Evolutionary conservation across 345 rosid species (phyloP), one percentile per base, ranked within the genome.

Genomic region (Lepidium aucheri): DNA sequence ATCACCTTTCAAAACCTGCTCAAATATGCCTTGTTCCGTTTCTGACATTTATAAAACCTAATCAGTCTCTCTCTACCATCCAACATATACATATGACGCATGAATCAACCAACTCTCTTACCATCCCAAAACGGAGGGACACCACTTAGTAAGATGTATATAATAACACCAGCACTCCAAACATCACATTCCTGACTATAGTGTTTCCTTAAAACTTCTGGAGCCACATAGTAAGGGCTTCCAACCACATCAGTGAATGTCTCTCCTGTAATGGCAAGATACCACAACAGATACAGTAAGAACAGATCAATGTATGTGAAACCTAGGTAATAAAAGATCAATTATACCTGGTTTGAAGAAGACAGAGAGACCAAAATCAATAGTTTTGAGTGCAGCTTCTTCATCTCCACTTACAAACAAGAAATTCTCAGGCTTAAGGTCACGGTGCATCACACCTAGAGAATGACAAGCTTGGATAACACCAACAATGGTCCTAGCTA

Each of bases 41-140:
- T 94, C 98, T 93, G 89, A 74, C 71, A 73, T 53, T 66, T 12
- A 58, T 58, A 47, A 69, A 8, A 42, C 4, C 6, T 59, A 52
- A 11, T 64, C 55, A 73, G 65, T 77, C 46, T 77, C 45, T 59
- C 67, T 11, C 0, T 28, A 50, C 30, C 63, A 36, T 11, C 12
- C 18, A 61, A 63, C 5, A 69, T 52, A 52, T 11, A 43, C 49
- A 11, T 7, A 15, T 7, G 24, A 55, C 65, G 22, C 50, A 35
- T 32, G 43, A 43, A 61, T 20, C 40, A 52, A 38, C 4, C 8
- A 57, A 17, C 51, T 33, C 24, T 60, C 80, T 80, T 63, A 93
- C 98, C 99, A 71, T 88, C 99, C 99, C 99, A 94, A 70, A 94
- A 94, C 28, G 97, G 99, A 53, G 97, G 99, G 1, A 94, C 99